Evolutionary conservation across 2,329 filamentous ascomycete genomes (phyloP), one percentile per base, ranked within the genome.

Genomic region (Cladorrhinum sp.): DNA sequence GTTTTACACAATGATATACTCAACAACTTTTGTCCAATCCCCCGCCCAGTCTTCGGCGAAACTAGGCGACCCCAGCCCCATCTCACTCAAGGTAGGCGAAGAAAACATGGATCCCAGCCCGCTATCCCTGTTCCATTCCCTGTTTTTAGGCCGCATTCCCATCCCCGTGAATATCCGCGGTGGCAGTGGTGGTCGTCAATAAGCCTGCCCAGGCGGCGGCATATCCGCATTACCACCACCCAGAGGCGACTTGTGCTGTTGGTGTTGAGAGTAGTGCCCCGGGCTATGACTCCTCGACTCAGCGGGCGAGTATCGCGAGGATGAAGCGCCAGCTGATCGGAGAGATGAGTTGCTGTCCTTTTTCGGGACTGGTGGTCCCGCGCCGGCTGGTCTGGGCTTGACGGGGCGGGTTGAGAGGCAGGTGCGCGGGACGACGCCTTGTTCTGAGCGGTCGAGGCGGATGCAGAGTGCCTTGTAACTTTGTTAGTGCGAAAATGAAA

Each of bases 331-430:
- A 3, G 41, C 41, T 3, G 41, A 45, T 45, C 41, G 18, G 2
- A 45, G 41, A 16, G 8, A 13, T 3, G 41, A 18, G 41, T 45
- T 45, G 41, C 41, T 45, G 41, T 45, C 41, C 41, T 45, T 45
- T n/a, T 45, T 45, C n/a, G 49, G 58, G 23, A 78, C 79, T 29
- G 41, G 41, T 45, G 41, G 16, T 45, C n/a, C n/a, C n/a, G n/a
- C n/a, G n/a, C n/a, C 41, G n/a, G 78, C 77, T 57, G 84, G 79
- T 50, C 92, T 89, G 51, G 93, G 91, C 80, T 96, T 97, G 64
- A 98, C 90, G 18, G 93, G 92, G 54, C 92, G 88, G 60, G 92
- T 90, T 13, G 95, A 98, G 54, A 99, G 82, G 77, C 95, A 99
- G 38, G 93, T 96, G 67, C 95, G 87, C 13, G 95, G 95, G 60